Evolutionary conservation across 352 stramenopile genomes (phyloP), one percentile per base, ranked within the genome.

Genomic region (Pseudoperonospora humuli): DNA sequence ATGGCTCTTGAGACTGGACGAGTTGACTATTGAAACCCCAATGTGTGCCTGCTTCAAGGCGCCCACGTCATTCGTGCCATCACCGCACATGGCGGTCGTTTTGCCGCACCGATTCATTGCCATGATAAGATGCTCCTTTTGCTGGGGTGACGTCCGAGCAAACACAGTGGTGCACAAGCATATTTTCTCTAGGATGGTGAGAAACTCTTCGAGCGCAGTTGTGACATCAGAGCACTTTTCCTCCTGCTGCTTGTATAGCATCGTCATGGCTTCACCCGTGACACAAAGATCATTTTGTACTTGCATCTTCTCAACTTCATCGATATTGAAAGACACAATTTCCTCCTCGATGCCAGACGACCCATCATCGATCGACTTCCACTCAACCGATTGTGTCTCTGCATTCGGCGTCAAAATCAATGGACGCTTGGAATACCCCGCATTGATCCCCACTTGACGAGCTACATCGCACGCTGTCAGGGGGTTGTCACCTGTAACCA

Each of bases 401-500:
- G 32, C 21, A 41, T 52, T 59, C 32, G 78, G 60, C 8, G 49
- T 83, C 43, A 95, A 61, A n/a, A 95, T 64, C 8, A 95, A 52
- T 24, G 77, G 69, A 11, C 77, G 73, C 34, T 70, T 75, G 31
- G 70, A 70, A 39, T 50, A 57, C 96, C 83, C 51, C 89, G 98
- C 25, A 81, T 98, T 76, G 26, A 99, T 98, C n/a, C 84, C 84
- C 4, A 98, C 93, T 65, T 98, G 80, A 34, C 84, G 79, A 7
- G 95, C 96, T 24, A 99, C 96, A 64, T 99, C 89, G 20, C 91
- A 91, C n/a, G 96, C 96, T 24, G 97, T 99, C 19, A 98, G 77
- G 19, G 95, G 84, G 32, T 90, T 90, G 66, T 99, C 97, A 44
- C 97, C 97, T 7, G 97, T 99, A 50, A 99, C 98, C 93, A 99